A percentile compares a stretch with the other conserved stretches of the same genome.
These are phyloP conservation scores for Cladophialophora chaetospira DNA, from an alignment of 2,329 filamentous ascomycete genomes.

Conservation along the genomic window DNA sequence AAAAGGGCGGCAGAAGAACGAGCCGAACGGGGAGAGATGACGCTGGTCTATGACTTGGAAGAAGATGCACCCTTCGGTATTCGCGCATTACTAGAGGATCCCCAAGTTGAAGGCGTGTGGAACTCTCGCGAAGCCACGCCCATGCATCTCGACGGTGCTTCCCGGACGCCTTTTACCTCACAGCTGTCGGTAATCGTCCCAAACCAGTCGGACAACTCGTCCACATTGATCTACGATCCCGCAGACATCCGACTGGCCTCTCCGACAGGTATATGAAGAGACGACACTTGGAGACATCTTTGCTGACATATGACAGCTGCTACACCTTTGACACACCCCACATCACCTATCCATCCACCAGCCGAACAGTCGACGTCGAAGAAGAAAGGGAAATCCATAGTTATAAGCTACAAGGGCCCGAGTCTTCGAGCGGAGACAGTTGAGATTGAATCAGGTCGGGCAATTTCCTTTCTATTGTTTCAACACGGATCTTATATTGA, in stretches of 20 bases:
- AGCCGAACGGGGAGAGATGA: conserved; percentile 52
- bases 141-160: conserved; percentile 16
- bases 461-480: conserved; percentile 1
- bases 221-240: conserved; percentile 7
- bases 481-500: conserved; percentile 9
- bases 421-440: conserved; percentile 12
- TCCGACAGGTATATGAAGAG: conserved; percentile 15
- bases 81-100: conserved; percentile 77
- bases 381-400: conserved; percentile 15
- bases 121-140: conserved; percentile 57
- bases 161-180: background rate
- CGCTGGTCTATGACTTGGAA: conserved; percentile 54
- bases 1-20: conserved; percentile 64
- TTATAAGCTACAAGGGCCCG: conserved; percentile 27
- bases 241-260: conserved; percentile 13
- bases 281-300: background rate
- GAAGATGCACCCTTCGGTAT: conserved; percentile 82
- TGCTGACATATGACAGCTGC: conserved; percentile 11
- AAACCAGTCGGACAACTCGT: conserved; percentile 14
- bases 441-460: conserved; percentile 12
- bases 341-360: background rate
- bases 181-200: background rate
- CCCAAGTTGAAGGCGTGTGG: conserved; percentile 85
- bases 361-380: conserved; percentile 1
- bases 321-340: conserved; percentile 7